Percentiles rank a stretch among this genome's conserved stretches.
phyloP scores from a whole-genome alignment of 495 filamentous ascomycete genomes.

The Neurospora sp. region DNA sequence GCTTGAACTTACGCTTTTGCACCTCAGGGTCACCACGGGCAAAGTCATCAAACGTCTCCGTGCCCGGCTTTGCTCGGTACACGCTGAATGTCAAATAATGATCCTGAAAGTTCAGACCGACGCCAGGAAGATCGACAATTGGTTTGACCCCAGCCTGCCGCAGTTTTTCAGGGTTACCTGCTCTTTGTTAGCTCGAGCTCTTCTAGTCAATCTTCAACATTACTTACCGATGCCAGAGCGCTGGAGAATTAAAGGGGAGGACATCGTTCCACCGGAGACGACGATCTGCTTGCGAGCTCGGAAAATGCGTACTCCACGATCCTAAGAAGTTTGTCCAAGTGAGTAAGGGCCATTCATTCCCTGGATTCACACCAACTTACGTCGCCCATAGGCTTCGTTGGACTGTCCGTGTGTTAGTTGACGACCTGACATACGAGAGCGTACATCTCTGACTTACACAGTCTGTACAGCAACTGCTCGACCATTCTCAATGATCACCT shows the following conservation, averaged over 20 bases:
- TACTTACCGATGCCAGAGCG: conserved; percentile 48
- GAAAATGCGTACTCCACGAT: conserved; percentile 36
- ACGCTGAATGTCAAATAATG: conserved; percentile 74
- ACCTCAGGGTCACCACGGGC: conserved; percentile 61
- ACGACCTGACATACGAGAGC: neutral
- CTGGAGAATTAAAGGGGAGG: conserved; percentile 69
- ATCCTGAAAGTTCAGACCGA: conserved; percentile 77
- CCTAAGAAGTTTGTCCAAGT: conserved; percentile 22
- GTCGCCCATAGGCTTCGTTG: conserved; percentile 28
- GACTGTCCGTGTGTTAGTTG: conserved; percentile 12
- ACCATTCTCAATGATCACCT: conserved; percentile 63
- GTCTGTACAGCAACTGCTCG: conserved; percentile 52
- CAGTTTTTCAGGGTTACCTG: conserved; percentile 59
- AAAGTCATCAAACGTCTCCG: conserved; percentile 75
- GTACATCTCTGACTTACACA: conserved; percentile 20
- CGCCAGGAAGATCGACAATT: conserved; percentile 67
- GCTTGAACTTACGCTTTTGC: conserved; percentile 39
- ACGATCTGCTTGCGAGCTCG: conserved; percentile 69
- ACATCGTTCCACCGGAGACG: conserved; percentile 69
- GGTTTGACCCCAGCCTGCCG: conserved; percentile 59
- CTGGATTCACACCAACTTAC: neutral
- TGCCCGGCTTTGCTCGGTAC: conserved; percentile 66
- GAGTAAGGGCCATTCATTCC: neutral
- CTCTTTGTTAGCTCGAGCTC: neutral
- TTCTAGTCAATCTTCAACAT: neutral